Base-by-base conservation (phyloP, 306 rosid genomes). In the Phaseolus lunatus region DNA sequence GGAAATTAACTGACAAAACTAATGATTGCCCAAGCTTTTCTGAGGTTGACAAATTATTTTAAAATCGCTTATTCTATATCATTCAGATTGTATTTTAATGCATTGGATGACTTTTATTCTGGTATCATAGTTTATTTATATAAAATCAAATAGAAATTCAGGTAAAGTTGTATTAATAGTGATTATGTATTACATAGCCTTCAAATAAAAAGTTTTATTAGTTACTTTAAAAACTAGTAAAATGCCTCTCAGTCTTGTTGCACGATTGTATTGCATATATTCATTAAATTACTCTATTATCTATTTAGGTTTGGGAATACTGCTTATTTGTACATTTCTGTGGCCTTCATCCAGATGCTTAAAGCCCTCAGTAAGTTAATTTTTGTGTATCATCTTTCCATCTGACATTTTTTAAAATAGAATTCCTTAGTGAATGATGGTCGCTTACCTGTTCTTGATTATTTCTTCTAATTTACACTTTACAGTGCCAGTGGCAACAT, bases 261-360 rank as follows among this genome's bases (percentile, higher is more conserved):
- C 73, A 27, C 20, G 16, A 7, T 9, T 77, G 63, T 50, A 70
- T 20, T 81, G 24, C 27, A 16, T 23, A 31, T 53, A 53, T 29
- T 43, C 41, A 8, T 29, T 77, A 63, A 53, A 54, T 63, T 65
- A 61, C 62, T 72, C 52, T 48, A 33, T 47, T 66, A 35, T 57
- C 37, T 58, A 18, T 78, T 56, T 72, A 96, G 99, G 99, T 93
- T 96, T 86, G 99, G 99, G 45, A 96, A 96, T 86, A 92, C 99
- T 14, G 98, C 98, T 41, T 96, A 91, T 85, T 86, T 96, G 87
- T 93, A 87, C 84, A 96, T 96, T 58, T 96, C 99, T 76, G 99
- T 96, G 86, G 97, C 99, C 76, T 95, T 95, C 85, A 95, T 95
- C 84, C 99, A 95, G 87, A 95, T 95, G 99, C 99, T 95, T 76